These are phyloP conservation scores for Spirogloea muscicola DNA, from an alignment of 139 green algal species.

Conservation along the genomic window DNA sequence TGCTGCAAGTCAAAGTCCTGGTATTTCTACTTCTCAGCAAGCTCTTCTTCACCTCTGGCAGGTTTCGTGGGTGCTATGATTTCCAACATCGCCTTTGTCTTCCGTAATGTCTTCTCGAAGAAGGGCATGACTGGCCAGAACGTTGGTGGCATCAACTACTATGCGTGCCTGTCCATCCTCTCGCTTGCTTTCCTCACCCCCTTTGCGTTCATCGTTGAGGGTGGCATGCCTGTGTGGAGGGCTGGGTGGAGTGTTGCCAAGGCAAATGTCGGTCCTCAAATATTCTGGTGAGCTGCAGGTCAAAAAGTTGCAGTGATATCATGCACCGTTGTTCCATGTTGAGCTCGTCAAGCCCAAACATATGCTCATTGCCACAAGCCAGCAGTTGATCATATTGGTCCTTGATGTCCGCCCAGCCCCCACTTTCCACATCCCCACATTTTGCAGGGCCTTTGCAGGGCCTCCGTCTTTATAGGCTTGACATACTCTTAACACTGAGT, in stretches of 20 bases:
- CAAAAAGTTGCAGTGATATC: no score
- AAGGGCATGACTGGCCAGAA: slow-evolving; percentile 44
- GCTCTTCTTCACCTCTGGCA: slow-evolving; percentile 25
- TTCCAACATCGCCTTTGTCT: slow-evolving; percentile 51
- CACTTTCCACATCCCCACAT: no score
- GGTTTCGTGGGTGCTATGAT: slow-evolving; percentile 52
- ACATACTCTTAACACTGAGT: no score
- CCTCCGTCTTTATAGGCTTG: no score
- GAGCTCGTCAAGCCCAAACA: no score
- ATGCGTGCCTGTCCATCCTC: slow-evolving; percentile 49
- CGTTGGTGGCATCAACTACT: slow-evolving; percentile 50
- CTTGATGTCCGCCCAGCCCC: no score
- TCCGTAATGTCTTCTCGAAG: slow-evolving; percentile 52
- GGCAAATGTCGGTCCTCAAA: slow-evolving; percentile 26
- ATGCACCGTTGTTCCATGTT: no score
- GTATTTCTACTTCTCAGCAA: no score
- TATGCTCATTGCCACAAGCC: no score
- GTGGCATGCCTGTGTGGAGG: slow-evolving; percentile 29
- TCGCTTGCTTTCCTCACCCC: slow-evolving; percentile 49
- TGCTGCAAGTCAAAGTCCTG: no score
- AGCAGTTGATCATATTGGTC: no score
- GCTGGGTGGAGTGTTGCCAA: slow-evolving; percentile 40
- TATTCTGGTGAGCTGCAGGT: slow-evolving; percentile 34
- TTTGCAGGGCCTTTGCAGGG: no score
- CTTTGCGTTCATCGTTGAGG: slow-evolving; percentile 47